These are phyloP conservation scores for Lactuca saligna DNA, from an alignment of 129 eudicot species.

Conservation along the genomic window DNA sequence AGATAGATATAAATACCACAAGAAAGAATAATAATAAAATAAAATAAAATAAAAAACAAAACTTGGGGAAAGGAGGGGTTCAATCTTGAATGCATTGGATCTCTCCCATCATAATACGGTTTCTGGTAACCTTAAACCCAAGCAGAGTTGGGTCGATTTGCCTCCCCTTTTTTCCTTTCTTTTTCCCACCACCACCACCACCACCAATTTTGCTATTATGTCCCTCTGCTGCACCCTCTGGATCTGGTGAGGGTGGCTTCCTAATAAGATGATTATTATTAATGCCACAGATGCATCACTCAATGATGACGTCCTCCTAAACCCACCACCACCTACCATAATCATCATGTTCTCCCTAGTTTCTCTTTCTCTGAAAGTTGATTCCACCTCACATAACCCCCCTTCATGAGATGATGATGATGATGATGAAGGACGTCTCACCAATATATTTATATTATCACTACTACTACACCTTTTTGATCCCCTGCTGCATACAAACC, in stretches of 20 bases:
- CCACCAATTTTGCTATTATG: slow-evolving; percentile 19
- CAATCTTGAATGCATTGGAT: slow-evolving; percentile 71
- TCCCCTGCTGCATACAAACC: slow-evolving; percentile 4
- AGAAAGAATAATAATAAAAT: slow-evolving; percentile 12
- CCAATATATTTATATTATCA: no score
- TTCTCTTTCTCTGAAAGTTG: slow-evolving; percentile 27
- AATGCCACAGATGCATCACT: slow-evolving; percentile 51
- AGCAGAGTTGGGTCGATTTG: slow-evolving; percentile 79
- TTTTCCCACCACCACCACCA: slow-evolving; percentile 59
- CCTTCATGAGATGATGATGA: neutral
- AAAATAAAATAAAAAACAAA: neutral
- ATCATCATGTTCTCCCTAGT: slow-evolving; percentile 28
- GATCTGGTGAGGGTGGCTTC: neutral
- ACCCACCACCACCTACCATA: slow-evolving; percentile 22
- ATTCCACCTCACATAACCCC: slow-evolving; percentile 16
- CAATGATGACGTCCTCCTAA: slow-evolving; percentile 59
- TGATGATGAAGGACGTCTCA: no score
- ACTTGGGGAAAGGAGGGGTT: neutral
- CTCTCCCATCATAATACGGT: slow-evolving; percentile 90
- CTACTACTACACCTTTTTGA: slow-evolving; percentile 25
- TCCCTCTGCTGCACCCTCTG: neutral
- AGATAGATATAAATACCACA: neutral
- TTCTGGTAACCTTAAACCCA: slow-evolving; percentile 79
- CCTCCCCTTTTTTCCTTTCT: slow-evolving; percentile 89
- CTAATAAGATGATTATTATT: no score